Base-by-base conservation (phyloP, 1,284 basidiomycete species). In the Melanopsichium pennsylvanicum region DNA sequence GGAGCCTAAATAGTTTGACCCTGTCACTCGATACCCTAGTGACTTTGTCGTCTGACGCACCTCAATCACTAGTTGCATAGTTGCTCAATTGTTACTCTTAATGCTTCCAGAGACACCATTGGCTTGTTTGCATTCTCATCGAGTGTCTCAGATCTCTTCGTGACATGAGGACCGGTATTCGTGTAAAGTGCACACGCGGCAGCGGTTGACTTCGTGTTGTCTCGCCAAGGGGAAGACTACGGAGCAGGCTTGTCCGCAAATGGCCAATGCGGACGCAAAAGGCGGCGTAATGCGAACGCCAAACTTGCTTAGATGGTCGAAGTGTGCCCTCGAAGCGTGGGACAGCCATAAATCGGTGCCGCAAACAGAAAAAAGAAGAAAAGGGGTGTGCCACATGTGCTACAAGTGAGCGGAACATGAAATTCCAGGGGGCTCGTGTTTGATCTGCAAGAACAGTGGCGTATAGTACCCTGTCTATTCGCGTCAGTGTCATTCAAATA, bases 361-460 rank as follows among this genome's bases (percentile, higher is more conserved):
- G 27, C 27, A 29, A 25, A n/a, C 39, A 41, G 13, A 26, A n/a
- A 26, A 16, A 25, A 16, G 23, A 26, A 2, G 18, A 2, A 41
- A 29, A 15, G 19, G 7, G 16, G 13, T 29, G 18, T 11, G 19
- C 18, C 19, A 29, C 27, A 29, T 7, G 27, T 8, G 27, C 13
- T 7, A 29, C 22, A 5, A 7, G n/a, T n/a, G 7, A 12, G 33
- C 42, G 31, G 33, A 35, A 22, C 29, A 34, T 34, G 21, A 35
- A 41, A 18, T 49, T 49, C 32, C 32, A 49, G 47, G 47, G 47
- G 23, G 41, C 47, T 13, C 4, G 15, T 49, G 47, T 41, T 41
- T 49, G 46, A 48, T 40, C 47, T 36, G 35, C 44, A 37, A 46
- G 44, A 27, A 21, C 18, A 46, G 13, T 8, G 27, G 34, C 16